Evolutionary conservation across 768 basidiomycete species (phyloP), one percentile per base, ranked within the genome.

Genomic region (Lanmaoa pseudosensibilis): DNA sequence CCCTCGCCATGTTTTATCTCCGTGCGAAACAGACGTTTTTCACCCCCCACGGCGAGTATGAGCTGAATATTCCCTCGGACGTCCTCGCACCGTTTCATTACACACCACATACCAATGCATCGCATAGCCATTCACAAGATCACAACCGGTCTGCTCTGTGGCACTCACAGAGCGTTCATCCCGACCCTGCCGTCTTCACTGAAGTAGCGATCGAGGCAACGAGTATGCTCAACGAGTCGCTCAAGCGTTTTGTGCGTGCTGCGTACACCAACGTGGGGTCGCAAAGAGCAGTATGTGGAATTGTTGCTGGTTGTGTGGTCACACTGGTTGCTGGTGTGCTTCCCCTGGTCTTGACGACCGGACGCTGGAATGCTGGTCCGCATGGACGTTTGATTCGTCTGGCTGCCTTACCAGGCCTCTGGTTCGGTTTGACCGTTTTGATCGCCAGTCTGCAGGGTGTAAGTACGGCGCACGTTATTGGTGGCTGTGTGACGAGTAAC

Each of bases 1-100:
- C 83, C 5, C 76, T 92, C 47, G 82, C 87, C 57, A 80, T 87
- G 76, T 92, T 90, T 72, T 92, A 88, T 65, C 75, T 82, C 4
- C 85, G 89, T 37, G 90, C 90, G 11, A 90, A 90, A 62, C 83
- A 88, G 65, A 92, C 90, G 1, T 92, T 92, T 67, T 82, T 91
- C 59, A 87, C 85, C 3, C 87, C 87, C 19, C 82, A 82, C 54
- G 83, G 85, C 45, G 77, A 80, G 41, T 91, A 87, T 63, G 88
- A 90, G 59, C 83, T 91, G 62, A 80, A 86, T 58, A 79, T 91
- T 25, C 79, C 87, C 12, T 85, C 86, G 10, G 81, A 82, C 49
- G 70, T 86, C 32, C 81, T 90, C 34, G 80, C 84, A 2, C 82
- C 85, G 13, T 82, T 86, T 63, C 80, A 85, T 58, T 67, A 66